phyloP scores from a whole-genome alignment of 139 green algal genomes.

The Medakamo hakoo region DNA sequence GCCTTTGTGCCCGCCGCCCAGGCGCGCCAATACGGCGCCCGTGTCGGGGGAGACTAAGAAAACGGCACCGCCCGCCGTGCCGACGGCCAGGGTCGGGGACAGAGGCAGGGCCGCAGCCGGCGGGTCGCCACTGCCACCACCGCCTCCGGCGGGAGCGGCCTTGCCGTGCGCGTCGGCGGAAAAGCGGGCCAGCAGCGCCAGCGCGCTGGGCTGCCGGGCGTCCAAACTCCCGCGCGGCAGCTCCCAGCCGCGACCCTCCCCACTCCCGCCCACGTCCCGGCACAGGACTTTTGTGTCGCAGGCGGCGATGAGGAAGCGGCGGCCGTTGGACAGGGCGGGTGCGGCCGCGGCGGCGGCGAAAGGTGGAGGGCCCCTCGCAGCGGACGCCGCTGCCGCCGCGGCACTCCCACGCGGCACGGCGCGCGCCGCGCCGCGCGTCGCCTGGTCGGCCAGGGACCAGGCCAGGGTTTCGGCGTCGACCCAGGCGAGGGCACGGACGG shows the following conservation, averaged over 20 bases:
- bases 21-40: neutral
- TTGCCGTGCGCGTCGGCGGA: too few relatives aligned
- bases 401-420: neutral
- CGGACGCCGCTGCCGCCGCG: neutral
- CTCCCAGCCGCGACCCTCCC: neutral
- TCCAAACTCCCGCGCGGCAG: neutral
- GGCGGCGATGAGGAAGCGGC: neutral
- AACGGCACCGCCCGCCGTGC: neutral
- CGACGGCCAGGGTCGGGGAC: neutral
- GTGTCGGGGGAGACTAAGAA: neutral
- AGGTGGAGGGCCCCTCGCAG: too few relatives aligned
- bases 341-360: too few relatives aligned
- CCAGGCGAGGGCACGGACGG: neutral
- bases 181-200: neutral
- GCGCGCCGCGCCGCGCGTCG: too few relatives aligned
- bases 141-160: too few relatives aligned
- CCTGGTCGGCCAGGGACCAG: neutral
- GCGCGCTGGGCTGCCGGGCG: neutral
- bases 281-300: neutral
- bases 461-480: neutral
- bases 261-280: neutral
- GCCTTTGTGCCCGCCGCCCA: neutral
- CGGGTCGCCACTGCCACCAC: too few relatives aligned
- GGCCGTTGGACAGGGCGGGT: too few relatives aligned
- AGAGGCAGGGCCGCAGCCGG: too few relatives aligned